phyloP scores from a whole-genome alignment of 78 protist species.

The Pigoraptor vietnamica region DNA sequence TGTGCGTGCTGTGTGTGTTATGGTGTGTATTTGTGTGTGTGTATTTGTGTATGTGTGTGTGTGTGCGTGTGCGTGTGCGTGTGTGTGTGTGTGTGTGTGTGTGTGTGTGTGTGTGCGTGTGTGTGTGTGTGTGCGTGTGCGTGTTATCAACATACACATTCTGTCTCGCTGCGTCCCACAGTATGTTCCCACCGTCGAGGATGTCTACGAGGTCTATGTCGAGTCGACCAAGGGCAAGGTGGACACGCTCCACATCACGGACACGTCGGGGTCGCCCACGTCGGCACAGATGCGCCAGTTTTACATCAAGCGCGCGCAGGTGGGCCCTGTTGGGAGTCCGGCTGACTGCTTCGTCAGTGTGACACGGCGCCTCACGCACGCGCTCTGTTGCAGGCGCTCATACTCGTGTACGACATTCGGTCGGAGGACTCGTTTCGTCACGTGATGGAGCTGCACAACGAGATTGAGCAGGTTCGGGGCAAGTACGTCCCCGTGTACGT shows the following conservation, averaged over 20 bases:
- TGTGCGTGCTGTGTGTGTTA: too few relatives aligned
- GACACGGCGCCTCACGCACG: too few relatives aligned
- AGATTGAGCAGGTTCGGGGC: neutral
- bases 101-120: too few relatives aligned
- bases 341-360: too few relatives aligned
- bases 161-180: neutral
- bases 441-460: neutral
- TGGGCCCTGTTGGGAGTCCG: too few relatives aligned
- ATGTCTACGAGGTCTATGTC: neutral
- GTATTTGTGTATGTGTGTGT: too few relatives aligned
- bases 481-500: neutral
- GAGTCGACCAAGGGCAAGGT: neutral
- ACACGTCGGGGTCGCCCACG: neutral
- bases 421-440: neutral
- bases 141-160: neutral
- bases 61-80: too few relatives aligned
- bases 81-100: too few relatives aligned
- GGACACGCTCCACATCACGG: neutral
- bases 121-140: neutral
- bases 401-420: neutral
- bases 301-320: neutral
- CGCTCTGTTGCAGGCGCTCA: too few relatives aligned
- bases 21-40: too few relatives aligned
- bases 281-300: neutral
- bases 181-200: neutral